Conservation (phyloP, 805 yeast species). For the Cyberlindnera xylosilytica region DNA sequence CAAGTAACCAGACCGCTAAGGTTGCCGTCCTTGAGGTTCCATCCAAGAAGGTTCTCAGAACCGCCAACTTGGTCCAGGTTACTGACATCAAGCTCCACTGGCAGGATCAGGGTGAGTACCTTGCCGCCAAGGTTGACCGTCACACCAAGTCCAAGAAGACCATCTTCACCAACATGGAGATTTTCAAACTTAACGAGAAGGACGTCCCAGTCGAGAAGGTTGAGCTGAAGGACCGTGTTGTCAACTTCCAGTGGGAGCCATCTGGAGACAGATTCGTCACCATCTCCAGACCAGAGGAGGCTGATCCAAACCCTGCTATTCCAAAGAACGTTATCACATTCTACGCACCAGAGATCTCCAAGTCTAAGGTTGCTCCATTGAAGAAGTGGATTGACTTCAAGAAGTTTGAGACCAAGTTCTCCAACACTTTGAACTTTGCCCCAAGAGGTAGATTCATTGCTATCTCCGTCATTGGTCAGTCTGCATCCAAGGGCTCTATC, state of each 20-base stretch:
- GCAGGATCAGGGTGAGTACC: constrained; percentile 81
- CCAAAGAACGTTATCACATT: constrained; percentile 67
- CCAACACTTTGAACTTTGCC: constrained; percentile 79
- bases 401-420: constrained; percentile 54
- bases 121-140: constrained; percentile 95
- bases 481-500: constrained; percentile 55
- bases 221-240: constrained; percentile 85
- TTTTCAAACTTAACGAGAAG: constrained; percentile 82
- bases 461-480: constrained; percentile 42
- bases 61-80: constrained; percentile 92
- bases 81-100: constrained; percentile 87
- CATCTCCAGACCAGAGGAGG: constrained; percentile 57
- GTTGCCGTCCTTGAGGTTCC: constrained; percentile 89
- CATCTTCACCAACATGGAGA: constrained; percentile 84
- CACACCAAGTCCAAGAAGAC: constrained; percentile 95
- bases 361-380: constrained; percentile 42
- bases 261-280: constrained; percentile 81
- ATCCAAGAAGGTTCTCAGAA: constrained; percentile 76
- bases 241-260: constrained; percentile 96
- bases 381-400: constrained; percentile 59
- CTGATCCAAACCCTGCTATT: constrained; percentile 56
- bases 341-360: constrained; percentile 71
- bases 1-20: constrained; percentile 88
- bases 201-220: constrained; percentile 93
- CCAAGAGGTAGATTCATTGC: constrained; percentile 89